phyloP scores from a whole-genome alignment of 306 rosid species.

The Morella rubra region DNA sequence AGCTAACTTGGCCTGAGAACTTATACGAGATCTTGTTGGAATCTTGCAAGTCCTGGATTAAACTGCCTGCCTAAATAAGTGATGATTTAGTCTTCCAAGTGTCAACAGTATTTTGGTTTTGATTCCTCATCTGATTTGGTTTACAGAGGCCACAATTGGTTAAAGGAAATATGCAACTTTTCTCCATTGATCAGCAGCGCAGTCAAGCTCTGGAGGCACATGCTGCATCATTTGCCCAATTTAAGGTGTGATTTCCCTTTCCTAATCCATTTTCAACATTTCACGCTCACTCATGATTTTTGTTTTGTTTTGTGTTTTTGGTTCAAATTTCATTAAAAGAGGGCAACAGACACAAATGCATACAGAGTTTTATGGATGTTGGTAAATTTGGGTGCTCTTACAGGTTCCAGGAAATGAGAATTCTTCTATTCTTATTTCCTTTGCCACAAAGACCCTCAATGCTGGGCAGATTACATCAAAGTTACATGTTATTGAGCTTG shows the following conservation, averaged over 20 bases:
- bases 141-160: constrained; percentile 91
- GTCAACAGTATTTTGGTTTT: constrained; percentile 18
- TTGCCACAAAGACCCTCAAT: constrained; percentile 88
- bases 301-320: not conserved
- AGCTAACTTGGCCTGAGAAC: not conserved
- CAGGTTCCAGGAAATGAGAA: constrained; percentile 95
- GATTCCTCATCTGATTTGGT: constrained; percentile 24
- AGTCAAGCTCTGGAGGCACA: constrained; percentile 99
- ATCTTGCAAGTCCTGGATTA: not conserved
- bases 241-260: constrained; percentile 53
- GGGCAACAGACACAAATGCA: not conserved
- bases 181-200: constrained; percentile 94
- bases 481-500: constrained; percentile 93
- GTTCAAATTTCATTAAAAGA: not conserved
- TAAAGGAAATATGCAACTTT: constrained; percentile 98
- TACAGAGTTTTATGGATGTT: not conserved
- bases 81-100: not conserved
- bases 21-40: not conserved
- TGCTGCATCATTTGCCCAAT: constrained; percentile 95
- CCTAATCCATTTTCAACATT: constrained; percentile 8
- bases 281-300: not conserved
- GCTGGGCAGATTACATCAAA: constrained; percentile 94
- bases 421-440: constrained; percentile 81
- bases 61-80: not conserved
- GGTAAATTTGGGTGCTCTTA: constrained; percentile 19